These are phyloP conservation scores for Simplicillium aogashimaense DNA, from an alignment of 2,329 filamentous ascomycete genomes.

Conservation along the genomic window DNA sequence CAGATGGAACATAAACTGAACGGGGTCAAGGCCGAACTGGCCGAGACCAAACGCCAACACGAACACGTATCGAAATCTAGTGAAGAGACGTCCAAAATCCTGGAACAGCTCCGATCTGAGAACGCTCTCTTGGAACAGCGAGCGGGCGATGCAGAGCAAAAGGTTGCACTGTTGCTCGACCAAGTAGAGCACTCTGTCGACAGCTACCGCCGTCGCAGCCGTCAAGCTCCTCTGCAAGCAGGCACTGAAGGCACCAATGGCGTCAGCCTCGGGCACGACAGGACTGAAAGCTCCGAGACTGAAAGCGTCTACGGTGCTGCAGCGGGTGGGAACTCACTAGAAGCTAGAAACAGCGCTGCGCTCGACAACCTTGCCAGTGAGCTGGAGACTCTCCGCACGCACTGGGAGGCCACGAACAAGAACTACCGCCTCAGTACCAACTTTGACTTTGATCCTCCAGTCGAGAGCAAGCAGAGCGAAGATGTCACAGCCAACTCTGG, in stretches of 20 bases:
- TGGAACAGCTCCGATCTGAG: conserved; percentile 76
- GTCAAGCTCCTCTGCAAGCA: conserved; percentile 35
- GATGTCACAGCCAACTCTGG: conserved; percentile 30
- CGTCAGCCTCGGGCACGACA: conserved; percentile 28
- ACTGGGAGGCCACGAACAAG: conserved; percentile 95
- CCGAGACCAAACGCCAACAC: conserved; percentile 56
- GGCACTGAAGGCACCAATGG: conserved; percentile 35
- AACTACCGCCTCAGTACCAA: conserved; percentile 85
- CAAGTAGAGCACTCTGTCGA: conserved; percentile 92
- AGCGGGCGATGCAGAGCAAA: conserved; percentile 81
- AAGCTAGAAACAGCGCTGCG: conserved; percentile 52
- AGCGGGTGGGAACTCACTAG: conserved; percentile 33
- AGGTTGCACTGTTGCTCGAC: conserved; percentile 85
- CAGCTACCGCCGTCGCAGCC: conserved; percentile 76
- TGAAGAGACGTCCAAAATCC: conserved; percentile 48
- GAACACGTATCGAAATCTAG: conserved; percentile 50
- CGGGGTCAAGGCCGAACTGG: conserved; percentile 60
- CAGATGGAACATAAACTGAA: conserved; percentile 64
- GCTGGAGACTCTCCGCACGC: conserved; percentile 77
- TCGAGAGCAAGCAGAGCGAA: conserved; percentile 30
- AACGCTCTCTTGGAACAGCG: conserved; percentile 74
- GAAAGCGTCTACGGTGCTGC: conserved; percentile 49
- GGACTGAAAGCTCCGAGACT: conserved; percentile 47
- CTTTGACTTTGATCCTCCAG: conserved; percentile 67
- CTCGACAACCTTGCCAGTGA: conserved; percentile 88